phyloP scores from a whole-genome alignment of 2,329 filamentous ascomycete species.

The Sporothrix sp. region DNA sequence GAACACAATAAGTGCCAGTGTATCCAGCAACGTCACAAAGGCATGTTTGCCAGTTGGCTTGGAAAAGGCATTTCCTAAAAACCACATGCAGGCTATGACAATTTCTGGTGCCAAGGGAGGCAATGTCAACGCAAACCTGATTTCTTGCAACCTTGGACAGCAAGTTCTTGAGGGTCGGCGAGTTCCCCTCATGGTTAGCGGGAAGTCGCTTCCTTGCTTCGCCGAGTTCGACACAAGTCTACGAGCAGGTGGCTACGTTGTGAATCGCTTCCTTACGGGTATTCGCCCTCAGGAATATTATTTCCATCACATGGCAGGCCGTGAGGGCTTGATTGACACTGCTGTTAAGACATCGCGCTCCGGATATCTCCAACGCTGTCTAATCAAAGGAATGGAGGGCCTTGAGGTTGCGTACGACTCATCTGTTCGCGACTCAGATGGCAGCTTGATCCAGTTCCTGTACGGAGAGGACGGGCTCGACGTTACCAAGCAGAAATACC shows the following conservation, averaged over 20 bases:
- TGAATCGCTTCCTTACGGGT: slow-evolving; percentile 93
- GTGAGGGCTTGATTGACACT: slow-evolving; percentile 97
- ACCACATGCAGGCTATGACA: slow-evolving; percentile 99
- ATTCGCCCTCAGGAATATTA: slow-evolving; percentile 97
- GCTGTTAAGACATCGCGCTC: slow-evolving; percentile 97
- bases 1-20: slow-evolving; percentile 56
- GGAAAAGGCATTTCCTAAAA: slow-evolving; percentile 86
- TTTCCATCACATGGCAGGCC: slow-evolving; percentile 98
- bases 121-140: slow-evolving; percentile 89
- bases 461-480: slow-evolving; percentile 96
- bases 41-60: slow-evolving; percentile 73
- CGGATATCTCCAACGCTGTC: slow-evolving; percentile 89
- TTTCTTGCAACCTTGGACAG: slow-evolving; percentile 94
- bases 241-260: slow-evolving; percentile 85
- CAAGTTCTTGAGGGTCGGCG: slow-evolving; percentile 91
- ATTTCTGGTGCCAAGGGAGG: slow-evolving; percentile 91
- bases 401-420: slow-evolving; percentile 87
- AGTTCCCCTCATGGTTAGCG: slow-evolving; percentile 95
- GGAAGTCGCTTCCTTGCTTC: slow-evolving; percentile 92
- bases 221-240: slow-evolving; percentile 82
- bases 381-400: slow-evolving; percentile 98
- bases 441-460: slow-evolving; percentile 85
- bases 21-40: slow-evolving; percentile 71
- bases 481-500: slow-evolving; percentile 85
- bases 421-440: slow-evolving; percentile 88